phyloP scores from a whole-genome alignment of 768 basidiomycete genomes.

The Tylopilus rubrobrunneus region DNA sequence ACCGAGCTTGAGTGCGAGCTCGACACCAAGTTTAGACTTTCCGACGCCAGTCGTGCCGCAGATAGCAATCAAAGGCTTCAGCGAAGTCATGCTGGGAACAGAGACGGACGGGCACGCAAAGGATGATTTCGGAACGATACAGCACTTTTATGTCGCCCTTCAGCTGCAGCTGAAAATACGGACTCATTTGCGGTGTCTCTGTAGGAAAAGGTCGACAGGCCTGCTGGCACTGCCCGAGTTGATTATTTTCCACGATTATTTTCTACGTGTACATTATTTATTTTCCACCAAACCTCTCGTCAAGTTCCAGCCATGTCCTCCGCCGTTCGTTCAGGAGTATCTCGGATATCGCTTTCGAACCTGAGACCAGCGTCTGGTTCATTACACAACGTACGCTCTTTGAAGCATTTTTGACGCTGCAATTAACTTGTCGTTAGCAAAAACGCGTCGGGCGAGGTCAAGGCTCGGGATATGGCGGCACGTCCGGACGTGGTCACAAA shows the following conservation, averaged over 20 bases:
- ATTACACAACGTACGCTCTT: conserved; percentile 52
- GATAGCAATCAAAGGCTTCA: conserved; percentile 73
- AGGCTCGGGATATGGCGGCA: conserved; percentile 87
- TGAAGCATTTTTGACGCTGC: background rate
- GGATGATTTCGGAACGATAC: too few relatives aligned
- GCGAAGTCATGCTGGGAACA: conserved; percentile 25
- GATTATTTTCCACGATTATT: background rate
- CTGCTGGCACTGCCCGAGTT: too few relatives aligned
- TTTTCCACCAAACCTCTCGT: too few relatives aligned
- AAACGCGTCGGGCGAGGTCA: conserved; percentile 94
- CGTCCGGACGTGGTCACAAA: conserved; percentile 91
- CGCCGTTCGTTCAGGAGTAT: conserved; percentile 29
- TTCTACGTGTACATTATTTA: background rate
- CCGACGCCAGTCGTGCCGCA: conserved; percentile 96
- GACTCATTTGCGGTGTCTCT: background rate
- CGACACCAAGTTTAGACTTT: conserved; percentile 88
- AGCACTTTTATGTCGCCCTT: too few relatives aligned
- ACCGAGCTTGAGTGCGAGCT: conserved; percentile 67
- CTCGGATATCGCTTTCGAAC: conserved; percentile 62
- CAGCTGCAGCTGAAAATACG: background rate
- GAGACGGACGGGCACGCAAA: background rate
- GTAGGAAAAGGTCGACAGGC: background rate
- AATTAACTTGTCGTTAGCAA: conserved; percentile 49
- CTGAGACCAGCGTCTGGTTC: conserved; percentile 69
- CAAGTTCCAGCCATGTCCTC: conserved; percentile 31